Evolutionary conservation across 495 filamentous ascomycete genomes (phyloP).

Genomic region (Chaetomium fimeti): DNA sequence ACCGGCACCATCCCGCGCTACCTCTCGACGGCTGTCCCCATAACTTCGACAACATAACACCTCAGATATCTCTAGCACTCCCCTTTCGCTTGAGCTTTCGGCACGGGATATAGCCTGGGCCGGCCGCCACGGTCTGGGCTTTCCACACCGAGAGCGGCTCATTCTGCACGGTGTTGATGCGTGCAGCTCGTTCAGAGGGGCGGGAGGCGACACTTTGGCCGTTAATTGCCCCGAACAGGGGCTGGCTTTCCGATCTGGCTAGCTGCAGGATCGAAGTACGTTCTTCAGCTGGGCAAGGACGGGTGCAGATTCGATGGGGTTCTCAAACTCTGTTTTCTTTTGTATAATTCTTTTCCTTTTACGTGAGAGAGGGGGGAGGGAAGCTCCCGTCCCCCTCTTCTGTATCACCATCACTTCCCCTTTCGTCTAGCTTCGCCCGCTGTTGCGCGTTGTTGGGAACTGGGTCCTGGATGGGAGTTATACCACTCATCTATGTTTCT

Average conservation of each 20-base stretch:
- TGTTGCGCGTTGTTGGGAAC: not conserved
- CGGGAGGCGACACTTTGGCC: not conserved
- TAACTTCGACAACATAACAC: no score
- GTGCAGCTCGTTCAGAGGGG: constrained; percentile 2
- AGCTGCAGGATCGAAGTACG: not conserved
- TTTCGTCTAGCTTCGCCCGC: not conserved
- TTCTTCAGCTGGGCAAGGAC: not conserved
- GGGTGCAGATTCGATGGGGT: not conserved
- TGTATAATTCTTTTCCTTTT: not conserved
- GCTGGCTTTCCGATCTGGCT: not conserved
- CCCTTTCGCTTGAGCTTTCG: not conserved
- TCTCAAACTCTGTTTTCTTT: not conserved
- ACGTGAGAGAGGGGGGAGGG: not conserved
- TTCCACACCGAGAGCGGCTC: not conserved
- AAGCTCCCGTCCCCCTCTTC: constrained; percentile 3
- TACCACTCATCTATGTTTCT: not conserved
- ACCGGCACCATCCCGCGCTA: not conserved
- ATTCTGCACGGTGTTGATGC: not conserved
- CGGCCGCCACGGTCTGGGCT: not conserved
- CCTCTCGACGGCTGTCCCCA: not conserved
- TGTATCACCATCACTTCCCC: constrained; percentile 10
- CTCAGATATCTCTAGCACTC: not conserved
- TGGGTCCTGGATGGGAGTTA: not conserved
- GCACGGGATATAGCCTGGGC: not conserved
- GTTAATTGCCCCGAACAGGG: constrained; percentile 1